Conservation (phyloP, 805 yeast species). For the Kregervanrija delftensis region DNA sequence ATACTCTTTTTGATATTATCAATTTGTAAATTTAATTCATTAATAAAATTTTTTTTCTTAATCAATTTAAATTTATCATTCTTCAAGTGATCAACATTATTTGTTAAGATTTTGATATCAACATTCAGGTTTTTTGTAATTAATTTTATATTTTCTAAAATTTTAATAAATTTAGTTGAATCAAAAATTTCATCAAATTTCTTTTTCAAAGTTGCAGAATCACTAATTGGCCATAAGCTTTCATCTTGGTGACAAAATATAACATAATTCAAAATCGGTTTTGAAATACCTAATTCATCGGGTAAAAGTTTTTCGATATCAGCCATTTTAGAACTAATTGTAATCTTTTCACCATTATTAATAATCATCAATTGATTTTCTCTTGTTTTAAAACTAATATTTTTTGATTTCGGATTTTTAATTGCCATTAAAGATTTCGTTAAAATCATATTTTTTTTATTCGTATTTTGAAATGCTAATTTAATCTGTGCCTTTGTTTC, state of each 20-base stretch:
- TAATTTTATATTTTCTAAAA: slow-evolving; percentile 68
- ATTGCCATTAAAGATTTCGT: slow-evolving; percentile 78
- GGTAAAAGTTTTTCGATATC: slow-evolving; percentile 84
- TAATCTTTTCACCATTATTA: slow-evolving; percentile 58
- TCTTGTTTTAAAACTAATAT: slow-evolving; percentile 72
- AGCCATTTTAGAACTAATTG: slow-evolving; percentile 73
- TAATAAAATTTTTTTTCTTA: slow-evolving; percentile 43
- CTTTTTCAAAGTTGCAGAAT: slow-evolving; percentile 82
- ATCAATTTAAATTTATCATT: slow-evolving; percentile 69
- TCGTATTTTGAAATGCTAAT: slow-evolving; percentile 70
- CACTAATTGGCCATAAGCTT: slow-evolving; percentile 91
- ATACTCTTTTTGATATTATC: slow-evolving; percentile 42
- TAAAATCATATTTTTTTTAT: slow-evolving; percentile 72
- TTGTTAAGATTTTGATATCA: slow-evolving; percentile 71
- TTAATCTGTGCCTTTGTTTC: slow-evolving; percentile 87
- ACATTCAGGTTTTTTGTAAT: slow-evolving; percentile 71
- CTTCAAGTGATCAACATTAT: slow-evolving; percentile 69
- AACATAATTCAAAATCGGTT: slow-evolving; percentile 83
- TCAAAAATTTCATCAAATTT: slow-evolving; percentile 95
- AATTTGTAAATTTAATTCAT: slow-evolving; percentile 36
- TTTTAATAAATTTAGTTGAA: slow-evolving; percentile 88
- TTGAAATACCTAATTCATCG: slow-evolving; percentile 76
- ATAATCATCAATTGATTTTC: slow-evolving; percentile 81
- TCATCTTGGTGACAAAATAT: slow-evolving; percentile 98
- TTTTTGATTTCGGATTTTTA: slow-evolving; percentile 43